phyloP scores from a whole-genome alignment of 108 stramenopile genomes.

The Skeletonema tropicum region DNA sequence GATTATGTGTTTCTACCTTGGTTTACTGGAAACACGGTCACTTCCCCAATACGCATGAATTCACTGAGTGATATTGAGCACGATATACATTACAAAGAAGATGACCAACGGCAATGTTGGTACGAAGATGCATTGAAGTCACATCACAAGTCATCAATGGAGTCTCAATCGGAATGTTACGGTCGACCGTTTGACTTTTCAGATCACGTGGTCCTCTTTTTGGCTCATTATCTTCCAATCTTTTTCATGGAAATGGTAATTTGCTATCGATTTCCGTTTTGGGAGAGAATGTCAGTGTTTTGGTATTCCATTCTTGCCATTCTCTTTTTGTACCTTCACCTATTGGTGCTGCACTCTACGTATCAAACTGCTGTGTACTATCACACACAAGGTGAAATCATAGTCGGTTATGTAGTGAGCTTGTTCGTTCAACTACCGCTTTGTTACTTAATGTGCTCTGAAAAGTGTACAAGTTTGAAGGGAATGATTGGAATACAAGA shows the following conservation, averaged over 20 bases:
- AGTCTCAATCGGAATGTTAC: slow-evolving; percentile 51
- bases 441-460: slow-evolving; percentile 46
- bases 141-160: slow-evolving; percentile 33
- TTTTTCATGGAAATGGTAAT: slow-evolving; percentile 65
- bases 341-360: slow-evolving; percentile 60
- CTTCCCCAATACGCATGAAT: slow-evolving; percentile 29
- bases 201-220: slow-evolving; percentile 86
- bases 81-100: slow-evolving; percentile 18
- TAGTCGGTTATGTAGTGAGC: slow-evolving; percentile 72
- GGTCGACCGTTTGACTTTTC: slow-evolving; percentile 82
- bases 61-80: slow-evolving; percentile 41
- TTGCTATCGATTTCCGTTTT: slow-evolving; percentile 59
- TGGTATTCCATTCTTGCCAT: slow-evolving; percentile 37
- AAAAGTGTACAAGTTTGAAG: slow-evolving; percentile 14
- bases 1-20: slow-evolving; percentile 42
- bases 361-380: slow-evolving; percentile 79
- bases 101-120: slow-evolving; percentile 57
- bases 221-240: slow-evolving; percentile 77
- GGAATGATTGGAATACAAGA: slow-evolving; percentile 33
- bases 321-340: slow-evolving; percentile 67
- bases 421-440: slow-evolving; percentile 72
- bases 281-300: slow-evolving; percentile 16
- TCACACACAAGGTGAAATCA: slow-evolving; percentile 70
- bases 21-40: slow-evolving; percentile 27
- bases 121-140: slow-evolving; percentile 58